A percentile compares a stretch with the other conserved stretches of the same genome.
These are phyloP conservation scores for Adansonia grandidieri DNA, from an alignment of 441 rosid species.

Conservation along the genomic window DNA sequence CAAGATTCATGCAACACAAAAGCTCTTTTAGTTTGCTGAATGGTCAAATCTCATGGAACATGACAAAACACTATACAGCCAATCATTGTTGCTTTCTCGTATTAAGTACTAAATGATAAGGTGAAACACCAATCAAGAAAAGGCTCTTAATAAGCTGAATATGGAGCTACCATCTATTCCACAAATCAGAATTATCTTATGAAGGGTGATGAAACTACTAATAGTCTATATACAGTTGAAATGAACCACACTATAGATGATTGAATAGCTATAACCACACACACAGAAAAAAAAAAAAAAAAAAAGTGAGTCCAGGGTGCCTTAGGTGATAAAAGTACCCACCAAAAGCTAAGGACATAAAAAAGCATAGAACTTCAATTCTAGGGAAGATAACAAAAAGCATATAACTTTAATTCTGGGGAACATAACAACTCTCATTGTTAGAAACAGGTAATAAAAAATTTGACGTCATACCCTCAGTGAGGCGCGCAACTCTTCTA, in stretches of 20 bases:
- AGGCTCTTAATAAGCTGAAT: background rate
- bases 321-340: background rate
- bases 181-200: background rate
- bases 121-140: background rate
- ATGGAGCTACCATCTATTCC: background rate
- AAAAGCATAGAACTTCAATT: too few relatives aligned
- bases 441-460: background rate
- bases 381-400: background rate
- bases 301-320: background rate
- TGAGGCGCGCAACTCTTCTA: slow-evolving; percentile 57
- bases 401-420: background rate
- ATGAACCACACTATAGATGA: background rate
- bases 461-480: slow-evolving; percentile 54
- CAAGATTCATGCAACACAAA: slow-evolving; percentile 1
- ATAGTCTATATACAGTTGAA: background rate
- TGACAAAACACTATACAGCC: background rate
- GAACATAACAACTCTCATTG: slow-evolving; percentile 5
- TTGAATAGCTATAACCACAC: slow-evolving; percentile 10
- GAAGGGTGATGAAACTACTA: slow-evolving; percentile 8
- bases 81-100: background rate
- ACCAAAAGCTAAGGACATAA: slow-evolving; percentile 5
- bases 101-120: slow-evolving; percentile 15
- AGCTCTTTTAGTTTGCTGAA: background rate
- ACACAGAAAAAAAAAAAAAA: background rate
- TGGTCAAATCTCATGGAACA: background rate